These are phyloP conservation scores for Pilobolus umbonatus DNA, from an alignment of 192 early-diverging fungal species.

Conservation along the genomic window DNA sequence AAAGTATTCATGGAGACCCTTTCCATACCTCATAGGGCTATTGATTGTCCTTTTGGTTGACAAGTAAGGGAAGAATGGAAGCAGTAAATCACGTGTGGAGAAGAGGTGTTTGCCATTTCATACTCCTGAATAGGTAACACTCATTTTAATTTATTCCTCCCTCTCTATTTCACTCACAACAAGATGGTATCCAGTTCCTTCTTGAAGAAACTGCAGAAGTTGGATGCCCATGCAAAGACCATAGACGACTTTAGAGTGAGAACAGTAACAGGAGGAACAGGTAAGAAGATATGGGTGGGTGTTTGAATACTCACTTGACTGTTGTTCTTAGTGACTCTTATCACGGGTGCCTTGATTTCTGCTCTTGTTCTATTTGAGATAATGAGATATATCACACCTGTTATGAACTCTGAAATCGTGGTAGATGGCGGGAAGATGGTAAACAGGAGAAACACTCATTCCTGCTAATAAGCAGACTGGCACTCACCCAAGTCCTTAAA, in stretches of 20 bases:
- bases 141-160: no score
- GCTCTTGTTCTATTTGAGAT: slow-evolving; percentile 80
- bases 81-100: no score
- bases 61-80: no score
- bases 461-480: no score
- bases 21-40: no score
- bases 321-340: slow-evolving; percentile 64
- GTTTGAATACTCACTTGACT: background rate
- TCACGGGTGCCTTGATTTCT: slow-evolving; percentile 62
- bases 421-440: slow-evolving; percentile 75
- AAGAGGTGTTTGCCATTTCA: no score
- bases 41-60: no score
- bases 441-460: background rate
- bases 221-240: slow-evolving; percentile 92
- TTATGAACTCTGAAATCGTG: slow-evolving; percentile 64
- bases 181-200: slow-evolving; percentile 32
- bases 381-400: slow-evolving; percentile 65
- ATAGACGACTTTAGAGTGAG: slow-evolving; percentile 87
- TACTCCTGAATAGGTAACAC: no score
- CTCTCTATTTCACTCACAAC: no score
- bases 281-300: slow-evolving; percentile 30
- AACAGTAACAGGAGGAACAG: slow-evolving; percentile 68
- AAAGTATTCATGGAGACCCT: no score
- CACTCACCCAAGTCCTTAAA: no score
- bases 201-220: slow-evolving; percentile 47